Percentiles rank a stretch among this genome's conserved stretches.
Conservation (phyloP, 2,329 filamentous ascomycete species). For the Colletotrichum karsti region DNA sequence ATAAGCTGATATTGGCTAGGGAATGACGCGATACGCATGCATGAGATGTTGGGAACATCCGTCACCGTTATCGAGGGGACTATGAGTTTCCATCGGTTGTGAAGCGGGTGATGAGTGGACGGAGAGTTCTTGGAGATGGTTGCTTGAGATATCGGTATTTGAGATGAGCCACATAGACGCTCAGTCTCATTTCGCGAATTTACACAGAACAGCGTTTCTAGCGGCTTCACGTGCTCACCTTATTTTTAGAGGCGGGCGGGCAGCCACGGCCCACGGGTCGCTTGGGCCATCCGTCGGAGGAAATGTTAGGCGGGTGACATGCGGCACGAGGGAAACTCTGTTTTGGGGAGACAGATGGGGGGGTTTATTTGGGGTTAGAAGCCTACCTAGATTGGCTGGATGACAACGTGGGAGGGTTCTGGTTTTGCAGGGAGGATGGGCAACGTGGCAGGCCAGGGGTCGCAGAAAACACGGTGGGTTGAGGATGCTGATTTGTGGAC, state of each 20-base stretch:
- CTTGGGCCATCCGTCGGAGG: not conserved
- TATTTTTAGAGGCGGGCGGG: constrained; percentile 10
- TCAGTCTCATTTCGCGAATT: too few relatives aligned
- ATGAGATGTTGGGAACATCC: too few relatives aligned
- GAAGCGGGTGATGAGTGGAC: too few relatives aligned
- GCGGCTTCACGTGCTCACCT: not conserved
- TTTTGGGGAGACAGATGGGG: not conserved
- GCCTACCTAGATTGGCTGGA: not conserved
- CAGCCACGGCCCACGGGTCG: not conserved
- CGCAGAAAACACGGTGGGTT: not conserved
- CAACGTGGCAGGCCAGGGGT: constrained; percentile 17
- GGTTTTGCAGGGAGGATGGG: not conserved
- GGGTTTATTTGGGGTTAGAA: not conserved
- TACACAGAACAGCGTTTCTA: too few relatives aligned
- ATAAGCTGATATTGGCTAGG: too few relatives aligned
- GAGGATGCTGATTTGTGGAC: not conserved
- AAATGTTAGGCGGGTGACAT: constrained; percentile 9
- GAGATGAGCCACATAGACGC: too few relatives aligned
- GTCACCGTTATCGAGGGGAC: too few relatives aligned
- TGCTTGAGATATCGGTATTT: too few relatives aligned
- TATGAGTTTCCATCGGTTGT: too few relatives aligned
- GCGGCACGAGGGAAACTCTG: not conserved
- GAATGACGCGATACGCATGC: too few relatives aligned
- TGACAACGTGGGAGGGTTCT: constrained; percentile 15
- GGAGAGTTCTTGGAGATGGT: too few relatives aligned